Conservation (phyloP, 768 basidiomycete species). For the Grammothele lineata region DNA sequence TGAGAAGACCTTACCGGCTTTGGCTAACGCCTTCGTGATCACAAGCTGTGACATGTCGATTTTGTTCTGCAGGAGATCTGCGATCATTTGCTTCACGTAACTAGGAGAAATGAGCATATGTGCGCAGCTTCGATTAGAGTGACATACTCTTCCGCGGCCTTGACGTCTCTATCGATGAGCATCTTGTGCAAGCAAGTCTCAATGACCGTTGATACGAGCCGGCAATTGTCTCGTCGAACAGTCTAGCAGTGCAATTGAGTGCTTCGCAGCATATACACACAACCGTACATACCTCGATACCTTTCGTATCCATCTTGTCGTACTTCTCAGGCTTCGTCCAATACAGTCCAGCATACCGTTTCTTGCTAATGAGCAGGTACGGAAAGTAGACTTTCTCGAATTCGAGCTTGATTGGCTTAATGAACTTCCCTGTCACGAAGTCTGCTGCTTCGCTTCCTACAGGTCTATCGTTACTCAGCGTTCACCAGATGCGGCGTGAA, state of each 20-base stretch:
- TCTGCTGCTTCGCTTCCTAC: conserved; percentile 90
- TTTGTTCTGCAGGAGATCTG: conserved; percentile 93
- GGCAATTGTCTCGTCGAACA: conserved; percentile 96
- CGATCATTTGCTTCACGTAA: conserved; percentile 90
- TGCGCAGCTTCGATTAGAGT: background rate
- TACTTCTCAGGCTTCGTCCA: conserved; percentile 96
- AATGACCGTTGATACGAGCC: conserved; percentile 96
- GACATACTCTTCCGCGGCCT: conserved; percentile 87
- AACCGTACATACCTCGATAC: conserved; percentile 75
- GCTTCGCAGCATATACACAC: background rate
- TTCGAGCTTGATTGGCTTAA: conserved; percentile 96
- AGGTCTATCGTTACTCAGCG: background rate
- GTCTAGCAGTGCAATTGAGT: conserved; percentile 50
- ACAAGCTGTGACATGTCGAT: conserved; percentile 99
- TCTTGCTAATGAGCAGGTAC: conserved; percentile 96
- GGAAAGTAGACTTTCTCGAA: conserved; percentile 99
- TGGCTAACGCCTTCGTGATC: conserved; percentile 95
- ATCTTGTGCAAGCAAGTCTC: conserved; percentile 98
- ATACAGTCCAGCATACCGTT: conserved; percentile 96
- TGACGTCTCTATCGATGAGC: conserved; percentile 92
- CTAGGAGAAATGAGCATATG: conserved; percentile 34
- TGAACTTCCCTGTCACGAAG: conserved; percentile 84
- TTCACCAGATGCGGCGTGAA: background rate
- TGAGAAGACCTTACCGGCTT: conserved; percentile 63
- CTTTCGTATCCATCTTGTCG: conserved; percentile 99